Base-by-base conservation (phyloP, 768 basidiomycete species). In the Trichaptum fuscoviolaceum region DNA sequence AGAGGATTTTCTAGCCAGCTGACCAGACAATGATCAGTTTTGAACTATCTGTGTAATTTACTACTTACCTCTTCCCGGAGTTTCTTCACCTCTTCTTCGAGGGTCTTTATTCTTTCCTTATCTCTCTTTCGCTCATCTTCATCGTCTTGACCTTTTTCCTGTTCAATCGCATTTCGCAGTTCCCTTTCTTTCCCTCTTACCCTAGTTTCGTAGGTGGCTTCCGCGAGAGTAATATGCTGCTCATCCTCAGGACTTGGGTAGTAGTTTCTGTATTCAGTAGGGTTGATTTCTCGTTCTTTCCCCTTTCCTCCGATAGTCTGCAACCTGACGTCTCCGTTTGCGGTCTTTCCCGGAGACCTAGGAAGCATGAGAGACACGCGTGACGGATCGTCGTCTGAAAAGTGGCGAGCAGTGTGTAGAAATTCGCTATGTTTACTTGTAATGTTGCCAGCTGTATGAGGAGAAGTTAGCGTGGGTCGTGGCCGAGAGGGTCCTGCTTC, bases 121-220 rank as follows among this genome's bases (percentile, higher is more conserved):
- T 92, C 89, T 27, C 75, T 75, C 18, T 78, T 79, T 34, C 81
- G 80, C 69, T 73, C 69, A 25, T 77, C 75, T 58, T 77, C 79
- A 25, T 81, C 80, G 72, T 84, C 81, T 62, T 81, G 79, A 64
- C 76, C 78, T 61, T 77, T 73, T 42, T 85, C 84, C 66, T 85
- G 83, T 69, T 84, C 83, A 27, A 80, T 77, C 7, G 82, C 87
- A n/a, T 79, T 82, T 15, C 79, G 74, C 61, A 91, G 76, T 72
- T 90, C 89, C n/a, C 78, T 78, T 70, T 89, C 86, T 70, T 86
- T 90, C 27, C 85, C 87, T 61, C 78, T 76, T 6, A 90, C 83
- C 5, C 79, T 80, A 15, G 80, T 73, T 23, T 82, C 80, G 1
- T 79, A 81, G 1, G 84, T 82, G 5, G 77, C 78, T 64, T 85